Base-by-base conservation (phyloP, 805 yeast genomes). In the Candida golubevii region DNA sequence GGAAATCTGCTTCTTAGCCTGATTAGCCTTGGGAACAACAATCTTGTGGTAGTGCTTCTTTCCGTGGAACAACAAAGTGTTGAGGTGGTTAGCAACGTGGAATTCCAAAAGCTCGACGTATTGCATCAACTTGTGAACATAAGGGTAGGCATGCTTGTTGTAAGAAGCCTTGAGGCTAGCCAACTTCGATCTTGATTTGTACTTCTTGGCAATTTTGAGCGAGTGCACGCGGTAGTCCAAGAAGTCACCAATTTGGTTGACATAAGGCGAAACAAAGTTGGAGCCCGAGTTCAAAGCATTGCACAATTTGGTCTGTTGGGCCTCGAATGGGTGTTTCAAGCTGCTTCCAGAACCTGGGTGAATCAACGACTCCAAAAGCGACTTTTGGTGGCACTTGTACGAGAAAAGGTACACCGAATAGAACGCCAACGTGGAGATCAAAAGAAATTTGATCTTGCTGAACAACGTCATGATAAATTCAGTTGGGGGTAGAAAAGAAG, bases 161-260 rank as follows among this genome's bases (percentile, higher is more conserved):
- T 61, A 60, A 28, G 54, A 37, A 14, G 50, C 44, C 48, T 59
- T 55, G 53, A 51, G 59, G 18, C 26, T 35, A 38, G 50, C 55
- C 27, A 67, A 29, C 47, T 68, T 63, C 32, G 59, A 56, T 18
- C 49, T 56, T 30, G 69, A 57, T 42, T 62, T 47, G 53, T 67
- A 62, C 50, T 69, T 57, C 42, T 57, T 57, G 58, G 58, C 66
- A 41, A 61, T 55, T 27, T 58, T 63, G 50, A 66, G 65, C n/a
- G 69, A 56, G 56, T 62, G 67, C 45, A 69, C 71, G 44, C 65
- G 63, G 23, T 56, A 50, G 53, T 68, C 72, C 51, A 70, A 59
- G 52, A 62, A 64, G 8, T 39, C 49, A 28, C 60, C 59, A 26
- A 48, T 64, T 37, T 56, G 38, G 30, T 52, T 46, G 29, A 57